Evolutionary conservation across 345 rosid species (phyloP).

Genomic region (Triadica sebifera): DNA sequence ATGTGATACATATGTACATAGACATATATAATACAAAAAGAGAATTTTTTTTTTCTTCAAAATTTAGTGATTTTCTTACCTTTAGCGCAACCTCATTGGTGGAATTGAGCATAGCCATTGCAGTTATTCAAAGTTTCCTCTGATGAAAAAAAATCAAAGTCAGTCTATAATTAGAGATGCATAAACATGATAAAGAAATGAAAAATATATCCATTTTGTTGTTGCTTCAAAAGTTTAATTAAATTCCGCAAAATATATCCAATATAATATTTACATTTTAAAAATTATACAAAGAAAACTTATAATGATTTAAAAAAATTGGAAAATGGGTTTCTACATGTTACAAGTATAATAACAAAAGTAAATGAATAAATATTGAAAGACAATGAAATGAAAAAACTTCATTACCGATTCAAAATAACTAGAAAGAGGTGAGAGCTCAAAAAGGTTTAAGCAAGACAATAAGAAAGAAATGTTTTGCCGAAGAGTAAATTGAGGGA

Average conservation of each 20-base stretch:
- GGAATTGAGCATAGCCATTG: constrained; percentile 37
- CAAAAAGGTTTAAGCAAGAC: constrained; percentile 3
- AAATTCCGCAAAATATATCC: too few relatives aligned
- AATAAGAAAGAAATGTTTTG: background rate
- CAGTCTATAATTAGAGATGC: background rate
- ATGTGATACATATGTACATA: too few relatives aligned
- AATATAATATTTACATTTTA: too few relatives aligned
- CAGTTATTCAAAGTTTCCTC: constrained; percentile 41
- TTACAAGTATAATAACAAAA: background rate
- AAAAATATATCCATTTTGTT: too few relatives aligned
- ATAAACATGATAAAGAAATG: background rate
- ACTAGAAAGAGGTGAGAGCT: background rate
- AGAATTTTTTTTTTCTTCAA: too few relatives aligned
- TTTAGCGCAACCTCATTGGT: constrained; percentile 31
- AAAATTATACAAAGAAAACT: too few relatives aligned
- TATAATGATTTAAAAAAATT: too few relatives aligned
- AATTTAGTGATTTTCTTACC: constrained; percentile 27
- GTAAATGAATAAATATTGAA: background rate
- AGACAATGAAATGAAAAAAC: background rate
- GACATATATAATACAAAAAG: too few relatives aligned
- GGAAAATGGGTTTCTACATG: too few relatives aligned
- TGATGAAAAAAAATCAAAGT: background rate
- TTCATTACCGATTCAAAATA: background rate
- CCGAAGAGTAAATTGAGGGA: constrained; percentile 21
- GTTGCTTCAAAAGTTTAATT: too few relatives aligned